Conservation (phyloP, 2,329 filamentous ascomycete genomes). For the Alternaria triticina region DNA sequence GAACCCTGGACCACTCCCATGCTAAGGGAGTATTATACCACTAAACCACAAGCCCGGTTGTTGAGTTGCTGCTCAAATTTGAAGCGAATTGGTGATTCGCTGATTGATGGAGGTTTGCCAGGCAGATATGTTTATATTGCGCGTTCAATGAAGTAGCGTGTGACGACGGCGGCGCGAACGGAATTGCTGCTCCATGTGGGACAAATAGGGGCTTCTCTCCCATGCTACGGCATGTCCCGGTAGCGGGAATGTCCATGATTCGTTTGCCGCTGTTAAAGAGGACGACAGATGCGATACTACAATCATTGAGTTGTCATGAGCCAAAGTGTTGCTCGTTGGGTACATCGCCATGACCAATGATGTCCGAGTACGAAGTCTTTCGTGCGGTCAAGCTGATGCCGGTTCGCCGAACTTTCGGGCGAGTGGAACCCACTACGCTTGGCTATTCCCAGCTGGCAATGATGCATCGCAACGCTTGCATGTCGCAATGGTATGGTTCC, state of each 20-base stretch:
- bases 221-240: not conserved
- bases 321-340: not conserved
- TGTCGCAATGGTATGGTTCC: not conserved
- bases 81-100: not conserved
- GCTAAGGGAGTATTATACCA: conserved; percentile 14
- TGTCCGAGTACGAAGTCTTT: not conserved
- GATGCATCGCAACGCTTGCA: not conserved
- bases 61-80: not conserved
- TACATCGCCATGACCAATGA: not conserved
- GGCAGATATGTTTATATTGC: not conserved
- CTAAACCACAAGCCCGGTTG: conserved; percentile 13
- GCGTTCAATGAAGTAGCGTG: not conserved
- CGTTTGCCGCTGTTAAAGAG: not conserved
- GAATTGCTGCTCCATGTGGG: not conserved
- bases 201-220: not conserved
- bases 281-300: not conserved
- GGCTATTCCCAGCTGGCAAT: not conserved
- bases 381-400: not conserved
- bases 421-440: not conserved
- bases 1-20: conserved; percentile 17
- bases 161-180: not conserved
- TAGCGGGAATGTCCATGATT: not conserved
- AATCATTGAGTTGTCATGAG: not conserved
- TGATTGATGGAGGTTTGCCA: not conserved
- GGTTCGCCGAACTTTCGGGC: not conserved